Evolutionary conservation across 306 rosid genomes (phyloP), one percentile per base, ranked within the genome.

Genomic region (Fragaria iinumae): DNA sequence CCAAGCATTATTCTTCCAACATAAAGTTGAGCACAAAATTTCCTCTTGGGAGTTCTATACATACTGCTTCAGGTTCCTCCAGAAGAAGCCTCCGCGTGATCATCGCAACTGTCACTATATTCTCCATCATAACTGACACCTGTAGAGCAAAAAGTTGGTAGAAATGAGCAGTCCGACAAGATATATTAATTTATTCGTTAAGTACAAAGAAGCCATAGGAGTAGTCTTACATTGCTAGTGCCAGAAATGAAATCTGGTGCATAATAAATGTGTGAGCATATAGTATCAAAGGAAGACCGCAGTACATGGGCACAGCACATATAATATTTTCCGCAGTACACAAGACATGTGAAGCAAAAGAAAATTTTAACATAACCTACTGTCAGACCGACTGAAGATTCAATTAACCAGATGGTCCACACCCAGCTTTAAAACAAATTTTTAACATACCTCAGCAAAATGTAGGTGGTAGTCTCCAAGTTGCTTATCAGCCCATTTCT

Each of bases 401-500:
- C 9, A 53, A 43, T 39, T 55, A 32, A 27, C 47, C 25, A 66
- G 59, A 44, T 16, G 41, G 59, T 17, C 63, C 34, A 57, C 38
- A 77, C 47, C 67, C 80, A 43, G 77, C 76, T 63, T n/a, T 29
- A 60, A 48, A 71, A 48, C 69, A 83, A 79, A 62, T 62, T 71
- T 72, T 76, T 43, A 82, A 44, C 90, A 73, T 80, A 95, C 98
- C 98, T 95, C 98, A 73, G 80, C 71, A 77, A 90, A 95, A 80
- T 95, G 90, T 79, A 88, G 75, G 83, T 92, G 97, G 91, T 95
- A 95, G 84, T 95, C 98, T 86, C 92, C 96, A 72, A 95, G 92
- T 75, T 88, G 96, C 87, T 86, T 92, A 82, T 95, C 98, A 75
- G 85, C 88, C 97, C 97, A 95, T 75, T 84, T 87, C 80, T 83